A percentile compares a stretch with the other conserved stretches of the same genome.
Evolutionary conservation across 768 basidiomycete species (phyloP).

Genomic region (Trametes villosa): DNA sequence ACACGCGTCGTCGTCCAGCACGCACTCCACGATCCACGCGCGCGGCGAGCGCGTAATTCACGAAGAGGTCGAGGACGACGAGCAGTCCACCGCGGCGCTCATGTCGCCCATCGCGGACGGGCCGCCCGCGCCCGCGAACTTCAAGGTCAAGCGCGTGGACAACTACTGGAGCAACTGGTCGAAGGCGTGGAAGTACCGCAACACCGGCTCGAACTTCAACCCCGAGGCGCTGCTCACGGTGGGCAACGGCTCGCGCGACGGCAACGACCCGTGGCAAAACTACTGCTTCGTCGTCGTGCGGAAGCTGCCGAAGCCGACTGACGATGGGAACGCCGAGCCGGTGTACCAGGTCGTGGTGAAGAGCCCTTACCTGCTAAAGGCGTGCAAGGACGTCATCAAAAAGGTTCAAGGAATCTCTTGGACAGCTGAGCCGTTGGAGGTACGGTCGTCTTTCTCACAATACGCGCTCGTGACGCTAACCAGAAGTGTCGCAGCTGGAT

Average conservation of each 20-base stretch:
- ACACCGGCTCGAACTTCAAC: slow-evolving; percentile 55
- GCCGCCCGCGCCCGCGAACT: slow-evolving; percentile 45
- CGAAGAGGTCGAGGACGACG: background rate
- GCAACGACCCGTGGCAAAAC: slow-evolving; percentile 29
- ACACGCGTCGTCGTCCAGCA: no score
- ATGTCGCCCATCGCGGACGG: no score
- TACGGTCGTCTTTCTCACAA: slow-evolving; percentile 20
- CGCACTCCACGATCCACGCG: no score
- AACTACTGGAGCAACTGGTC: slow-evolving; percentile 62
- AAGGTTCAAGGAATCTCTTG: slow-evolving; percentile 63
- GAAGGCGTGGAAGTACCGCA: slow-evolving; percentile 63
- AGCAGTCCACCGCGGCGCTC: no score
- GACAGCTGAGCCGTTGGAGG: slow-evolving; percentile 60
- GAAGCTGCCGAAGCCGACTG: slow-evolving; percentile 43
- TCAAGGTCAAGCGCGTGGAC: slow-evolving; percentile 65
- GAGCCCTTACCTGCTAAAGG: slow-evolving; percentile 59
- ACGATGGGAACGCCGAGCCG: slow-evolving; percentile 38
- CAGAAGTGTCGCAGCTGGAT: slow-evolving; percentile 46
- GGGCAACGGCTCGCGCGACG: slow-evolving; percentile 1
- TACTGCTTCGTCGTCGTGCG: slow-evolving; percentile 63
- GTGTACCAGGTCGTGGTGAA: slow-evolving; percentile 61
- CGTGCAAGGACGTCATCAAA: slow-evolving; percentile 60
- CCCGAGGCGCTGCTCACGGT: slow-evolving; percentile 41
- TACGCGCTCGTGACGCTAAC: background rate
- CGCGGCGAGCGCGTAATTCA: no score